phyloP scores from a whole-genome alignment of 2,329 filamentous ascomycete species.

The Fusarium burgessii region DNA sequence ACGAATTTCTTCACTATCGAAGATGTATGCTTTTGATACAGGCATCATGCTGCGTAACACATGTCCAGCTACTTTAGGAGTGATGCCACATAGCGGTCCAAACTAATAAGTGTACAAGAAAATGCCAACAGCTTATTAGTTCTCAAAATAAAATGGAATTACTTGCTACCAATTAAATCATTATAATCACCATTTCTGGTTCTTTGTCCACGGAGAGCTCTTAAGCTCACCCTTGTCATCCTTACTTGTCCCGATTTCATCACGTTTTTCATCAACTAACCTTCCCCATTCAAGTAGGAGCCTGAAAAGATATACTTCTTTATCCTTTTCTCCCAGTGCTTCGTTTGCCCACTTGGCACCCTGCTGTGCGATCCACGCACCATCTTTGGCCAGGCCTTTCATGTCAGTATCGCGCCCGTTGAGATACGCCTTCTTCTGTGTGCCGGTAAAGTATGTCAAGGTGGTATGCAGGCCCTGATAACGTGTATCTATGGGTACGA shows the following conservation, averaged over 20 bases:
- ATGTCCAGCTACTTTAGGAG: not conserved
- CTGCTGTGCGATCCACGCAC: constrained; percentile 72
- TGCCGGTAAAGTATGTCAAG: constrained; percentile 78
- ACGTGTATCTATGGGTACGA: constrained; percentile 80
- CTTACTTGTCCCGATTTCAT: constrained; percentile 56
- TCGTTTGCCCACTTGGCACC: constrained; percentile 73
- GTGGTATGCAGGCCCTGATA: constrained; percentile 80
- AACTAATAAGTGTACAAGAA: not conserved
- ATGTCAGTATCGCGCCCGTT: constrained; percentile 62
- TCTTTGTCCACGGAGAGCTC: constrained; percentile 48
- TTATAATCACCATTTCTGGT: constrained; percentile 39
- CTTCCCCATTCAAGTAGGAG: constrained; percentile 82
- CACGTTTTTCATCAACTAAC: constrained; percentile 71
- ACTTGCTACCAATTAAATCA: not conserved
- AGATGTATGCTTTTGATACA: not conserved
- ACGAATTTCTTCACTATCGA: not conserved
- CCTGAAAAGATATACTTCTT: constrained; percentile 84
- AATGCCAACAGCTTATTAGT: not conserved
- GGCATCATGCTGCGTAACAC: not conserved
- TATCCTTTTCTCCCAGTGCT: constrained; percentile 77
- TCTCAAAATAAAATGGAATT: not conserved
- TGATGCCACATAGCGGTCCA: not conserved
- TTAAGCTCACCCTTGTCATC: constrained; percentile 47
- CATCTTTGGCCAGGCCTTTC: constrained; percentile 63
- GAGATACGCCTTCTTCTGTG: constrained; percentile 56